Percentiles rank a stretch among this genome's conserved stretches.
Evolutionary conservation across 2,329 filamentous ascomycete genomes (phyloP).

Genomic region (Emmonsia crescens): DNA sequence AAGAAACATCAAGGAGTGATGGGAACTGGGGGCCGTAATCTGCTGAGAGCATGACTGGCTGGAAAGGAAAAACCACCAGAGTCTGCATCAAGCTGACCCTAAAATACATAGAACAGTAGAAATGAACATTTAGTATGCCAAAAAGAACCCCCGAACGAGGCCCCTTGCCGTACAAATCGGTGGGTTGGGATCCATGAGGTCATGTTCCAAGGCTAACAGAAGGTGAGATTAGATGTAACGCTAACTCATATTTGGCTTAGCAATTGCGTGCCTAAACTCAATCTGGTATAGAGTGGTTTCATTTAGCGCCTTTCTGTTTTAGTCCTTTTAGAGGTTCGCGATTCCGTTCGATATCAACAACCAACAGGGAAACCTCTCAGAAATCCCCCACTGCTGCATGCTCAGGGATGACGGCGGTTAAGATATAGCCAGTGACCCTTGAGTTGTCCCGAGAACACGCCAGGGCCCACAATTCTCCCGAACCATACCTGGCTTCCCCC

Average conservation of each 20-base stretch:
- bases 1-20: too few species aligned
- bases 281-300: not conserved
- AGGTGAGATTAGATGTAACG: not conserved
- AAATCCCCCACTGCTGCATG: not conserved
- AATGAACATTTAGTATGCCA: not conserved
- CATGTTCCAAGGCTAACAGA: not conserved
- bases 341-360: not conserved
- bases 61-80: not conserved
- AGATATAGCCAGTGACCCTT: not conserved
- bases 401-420: not conserved
- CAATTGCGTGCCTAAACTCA: not conserved
- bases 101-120: not conserved
- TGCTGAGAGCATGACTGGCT: not conserved
- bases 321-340: not conserved
- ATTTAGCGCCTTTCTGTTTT: not conserved
- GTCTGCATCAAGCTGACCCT: not conserved
- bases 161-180: not conserved
- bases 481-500: not conserved
- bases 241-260: not conserved
- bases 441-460: not conserved
- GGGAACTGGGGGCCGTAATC: not conserved
- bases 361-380: not conserved
- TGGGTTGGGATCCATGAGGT: not conserved
- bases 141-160: not conserved
- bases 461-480: too few species aligned